Evolutionary conservation across 2,329 filamentous ascomycete species (phyloP).

Genomic region (Chrysoporthe cubensis): DNA sequence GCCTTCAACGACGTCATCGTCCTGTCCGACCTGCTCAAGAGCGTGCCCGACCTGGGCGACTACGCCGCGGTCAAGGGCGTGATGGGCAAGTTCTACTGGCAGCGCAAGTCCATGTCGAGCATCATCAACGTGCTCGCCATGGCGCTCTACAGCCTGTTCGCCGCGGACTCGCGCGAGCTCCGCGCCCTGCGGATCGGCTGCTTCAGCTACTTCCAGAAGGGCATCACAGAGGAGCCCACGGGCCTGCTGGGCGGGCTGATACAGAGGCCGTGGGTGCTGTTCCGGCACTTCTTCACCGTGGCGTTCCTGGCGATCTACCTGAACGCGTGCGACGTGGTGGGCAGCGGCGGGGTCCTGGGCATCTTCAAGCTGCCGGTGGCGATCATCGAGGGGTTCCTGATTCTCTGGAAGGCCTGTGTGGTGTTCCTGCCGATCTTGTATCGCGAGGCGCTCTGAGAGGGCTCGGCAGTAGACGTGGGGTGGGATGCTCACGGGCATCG

Average conservation of each 20-base stretch:
- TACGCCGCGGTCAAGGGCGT: constrained; percentile 66
- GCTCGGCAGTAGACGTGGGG: neutral
- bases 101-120: constrained; percentile 76
- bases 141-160: constrained; percentile 89
- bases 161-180: constrained; percentile 78
- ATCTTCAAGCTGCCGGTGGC: constrained; percentile 66
- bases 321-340: constrained; percentile 46
- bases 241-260: constrained; percentile 83
- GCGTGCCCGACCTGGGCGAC: constrained; percentile 72
- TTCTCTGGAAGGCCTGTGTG: constrained; percentile 79
- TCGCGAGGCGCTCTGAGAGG: constrained; percentile 56
- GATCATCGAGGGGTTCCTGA: constrained; percentile 65
- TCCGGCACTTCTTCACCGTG: constrained; percentile 94
- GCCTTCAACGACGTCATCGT: constrained; percentile 90
- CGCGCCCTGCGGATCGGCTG: constrained; percentile 84
- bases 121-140: constrained; percentile 99
- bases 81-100: constrained; percentile 82
- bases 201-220: constrained; percentile 86
- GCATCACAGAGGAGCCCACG: constrained; percentile 76
- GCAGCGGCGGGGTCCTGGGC: constrained; percentile 51
- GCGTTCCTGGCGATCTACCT: constrained; percentile 86
- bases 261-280: constrained; percentile 74
- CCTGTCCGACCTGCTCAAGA: constrained; percentile 71
- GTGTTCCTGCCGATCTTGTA: constrained; percentile 85
- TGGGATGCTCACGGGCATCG: neutral